These are phyloP conservation scores for Phytophthora colocasiae DNA, from an alignment of 352 stramenopile species.

Conservation along the genomic window DNA sequence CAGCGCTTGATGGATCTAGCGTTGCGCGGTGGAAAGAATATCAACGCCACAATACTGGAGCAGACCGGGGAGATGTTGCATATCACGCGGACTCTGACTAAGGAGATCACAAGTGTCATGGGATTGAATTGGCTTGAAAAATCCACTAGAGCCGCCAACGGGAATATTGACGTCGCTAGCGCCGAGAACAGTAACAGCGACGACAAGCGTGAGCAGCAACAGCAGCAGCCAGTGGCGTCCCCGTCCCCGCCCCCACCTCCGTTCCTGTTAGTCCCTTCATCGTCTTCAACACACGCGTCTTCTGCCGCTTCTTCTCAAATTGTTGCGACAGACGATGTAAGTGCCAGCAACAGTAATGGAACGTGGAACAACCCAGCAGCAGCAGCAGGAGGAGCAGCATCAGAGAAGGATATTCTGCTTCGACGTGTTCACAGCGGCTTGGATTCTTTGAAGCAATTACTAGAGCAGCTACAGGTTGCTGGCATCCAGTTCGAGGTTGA, in stretches of 20 bases:
- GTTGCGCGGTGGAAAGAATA: constrained; percentile 70
- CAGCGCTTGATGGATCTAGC: constrained; percentile 78
- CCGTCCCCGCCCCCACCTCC: constrained; percentile 40
- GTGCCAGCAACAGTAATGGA: constrained; percentile 25
- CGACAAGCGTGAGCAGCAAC: constrained; percentile 15
- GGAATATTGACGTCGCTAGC: constrained; percentile 3
- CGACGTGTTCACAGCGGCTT: constrained; percentile 65
- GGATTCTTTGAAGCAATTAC: constrained; percentile 70
- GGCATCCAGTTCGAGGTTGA: constrained; percentile 88
- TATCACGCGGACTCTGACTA: constrained; percentile 56
- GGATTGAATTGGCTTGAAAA: constrained; percentile 31
- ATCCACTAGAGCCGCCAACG: constrained; percentile 1
- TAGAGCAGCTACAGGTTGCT: constrained; percentile 82
- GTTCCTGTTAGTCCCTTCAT: constrained; percentile 49
- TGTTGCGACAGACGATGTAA: constrained; percentile 37
- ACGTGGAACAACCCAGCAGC: constrained; percentile 21
- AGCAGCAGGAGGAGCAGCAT: constrained; percentile 8
- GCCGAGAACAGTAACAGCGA: constrained; percentile 13
- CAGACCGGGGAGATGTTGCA: constrained; percentile 80
- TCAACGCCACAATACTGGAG: constrained; percentile 81
- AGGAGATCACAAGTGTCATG: constrained; percentile 59
- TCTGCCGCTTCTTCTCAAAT: constrained; percentile 43
- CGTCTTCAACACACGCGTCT: constrained; percentile 43
- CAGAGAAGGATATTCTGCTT: constrained; percentile 54
- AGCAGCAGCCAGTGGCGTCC: constrained; percentile 24